Evolutionary conservation across 805 yeast genomes (phyloP).

Genomic region (Millerozyma miso): DNA sequence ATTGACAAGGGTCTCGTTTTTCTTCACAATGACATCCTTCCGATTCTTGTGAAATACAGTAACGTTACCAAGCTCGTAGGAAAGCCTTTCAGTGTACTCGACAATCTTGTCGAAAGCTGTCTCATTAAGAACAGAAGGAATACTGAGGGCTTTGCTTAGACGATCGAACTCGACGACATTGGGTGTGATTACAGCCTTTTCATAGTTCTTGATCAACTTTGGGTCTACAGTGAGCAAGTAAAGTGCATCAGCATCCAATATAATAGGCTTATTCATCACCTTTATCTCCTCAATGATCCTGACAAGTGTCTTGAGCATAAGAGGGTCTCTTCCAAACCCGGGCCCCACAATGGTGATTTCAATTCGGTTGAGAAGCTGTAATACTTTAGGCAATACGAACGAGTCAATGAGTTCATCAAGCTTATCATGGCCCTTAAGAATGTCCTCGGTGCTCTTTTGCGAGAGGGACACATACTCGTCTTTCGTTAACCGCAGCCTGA

Average conservation of each 20-base stretch:
- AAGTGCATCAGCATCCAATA: slow-evolving; percentile 89
- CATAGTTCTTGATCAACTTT: slow-evolving; percentile 48
- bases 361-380: slow-evolving; percentile 53
- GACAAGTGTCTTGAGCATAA: slow-evolving; percentile 60
- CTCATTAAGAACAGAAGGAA: slow-evolving; percentile 22
- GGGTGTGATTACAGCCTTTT: slow-evolving; percentile 76
- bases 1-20: slow-evolving; percentile 38
- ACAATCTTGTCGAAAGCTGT: slow-evolving; percentile 14
- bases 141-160: slow-evolving; percentile 47
- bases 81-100: slow-evolving; percentile 37
- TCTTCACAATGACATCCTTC: slow-evolving; percentile 58
- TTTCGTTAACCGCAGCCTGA: slow-evolving; percentile 14
- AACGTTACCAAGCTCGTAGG: slow-evolving; percentile 51
- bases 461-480: slow-evolving; percentile 15
- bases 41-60: slow-evolving; percentile 72
- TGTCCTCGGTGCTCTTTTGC: slow-evolving; percentile 16
- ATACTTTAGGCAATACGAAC: slow-evolving; percentile 54
- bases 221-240: slow-evolving; percentile 61
- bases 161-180: slow-evolving; percentile 82
- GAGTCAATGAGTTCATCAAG: slow-evolving; percentile 33
- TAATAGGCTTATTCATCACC: slow-evolving; percentile 59
- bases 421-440: slow-evolving; percentile 14
- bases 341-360: slow-evolving; percentile 90
- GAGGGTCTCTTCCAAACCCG: slow-evolving; percentile 80
- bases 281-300: slow-evolving; percentile 54